These are phyloP conservation scores for Aspergillus carlsbadensis DNA, from an alignment of 495 filamentous ascomycete species.

Conservation along the genomic window DNA sequence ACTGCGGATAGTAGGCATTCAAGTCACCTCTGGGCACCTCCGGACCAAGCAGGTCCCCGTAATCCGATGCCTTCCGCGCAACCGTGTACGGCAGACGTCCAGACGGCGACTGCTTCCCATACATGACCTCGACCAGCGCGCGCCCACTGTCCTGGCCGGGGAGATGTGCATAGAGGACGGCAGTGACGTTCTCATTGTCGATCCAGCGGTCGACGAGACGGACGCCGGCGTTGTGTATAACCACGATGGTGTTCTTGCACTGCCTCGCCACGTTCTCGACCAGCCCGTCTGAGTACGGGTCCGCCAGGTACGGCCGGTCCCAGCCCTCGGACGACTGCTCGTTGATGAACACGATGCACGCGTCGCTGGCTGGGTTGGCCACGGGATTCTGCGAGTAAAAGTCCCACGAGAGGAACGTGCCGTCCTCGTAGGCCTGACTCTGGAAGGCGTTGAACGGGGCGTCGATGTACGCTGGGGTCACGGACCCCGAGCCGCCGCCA, in stretches of 20 bases:
- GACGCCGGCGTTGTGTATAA: conserved; percentile 45
- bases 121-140: conserved; percentile 69
- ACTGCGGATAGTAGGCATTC: conserved; percentile 55
- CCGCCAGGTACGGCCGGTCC: conserved; percentile 22
- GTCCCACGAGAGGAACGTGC: conserved; percentile 39
- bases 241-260: conserved; percentile 56
- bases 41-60: conserved; percentile 56
- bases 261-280: conserved; percentile 55
- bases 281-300: conserved; percentile 49
- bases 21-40: conserved; percentile 49
- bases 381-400: conserved; percentile 41
- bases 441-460: conserved; percentile 57
- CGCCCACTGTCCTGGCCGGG: conserved; percentile 83
- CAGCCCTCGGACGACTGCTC: conserved; percentile 56
- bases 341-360: conserved; percentile 64
- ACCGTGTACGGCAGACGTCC: conserved; percentile 81
- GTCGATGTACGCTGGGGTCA: conserved; percentile 56
- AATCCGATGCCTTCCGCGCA: conserved; percentile 67
- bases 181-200: conserved; percentile 62
- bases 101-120: conserved; percentile 68
- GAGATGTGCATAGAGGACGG: conserved; percentile 71
- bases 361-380: conserved; percentile 45
- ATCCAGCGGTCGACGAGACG: conserved; percentile 44
- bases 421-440: conserved; percentile 46
- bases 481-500: conserved; percentile 63